phyloP scores from a whole-genome alignment of 2,329 filamentous ascomycete species.

The Zymoseptoria crescenta region DNA sequence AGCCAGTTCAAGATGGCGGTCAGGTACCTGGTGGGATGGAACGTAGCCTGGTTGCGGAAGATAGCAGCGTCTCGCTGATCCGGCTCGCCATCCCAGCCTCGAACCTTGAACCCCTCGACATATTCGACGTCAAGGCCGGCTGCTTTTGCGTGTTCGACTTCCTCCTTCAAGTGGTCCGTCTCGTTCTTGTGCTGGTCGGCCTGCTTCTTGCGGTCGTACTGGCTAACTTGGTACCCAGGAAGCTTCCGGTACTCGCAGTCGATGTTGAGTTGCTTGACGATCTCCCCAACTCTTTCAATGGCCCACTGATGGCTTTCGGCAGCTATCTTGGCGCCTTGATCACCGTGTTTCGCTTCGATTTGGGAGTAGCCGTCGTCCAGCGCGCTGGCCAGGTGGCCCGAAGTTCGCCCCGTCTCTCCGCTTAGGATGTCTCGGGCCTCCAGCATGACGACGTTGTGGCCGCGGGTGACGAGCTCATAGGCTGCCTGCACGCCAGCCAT shows the following conservation, averaged over 20 bases:
- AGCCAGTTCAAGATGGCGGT: slow-evolving; percentile 47
- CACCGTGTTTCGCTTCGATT: slow-evolving; percentile 47
- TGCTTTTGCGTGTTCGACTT: slow-evolving; percentile 38
- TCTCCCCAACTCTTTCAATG: slow-evolving; percentile 44
- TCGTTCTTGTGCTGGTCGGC: slow-evolving; percentile 39
- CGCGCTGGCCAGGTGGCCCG: slow-evolving; percentile 47
- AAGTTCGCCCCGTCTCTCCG: slow-evolving; percentile 48
- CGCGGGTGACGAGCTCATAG: slow-evolving; percentile 47
- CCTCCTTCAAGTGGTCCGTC: slow-evolving; percentile 38
- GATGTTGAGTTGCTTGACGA: slow-evolving; percentile 43
- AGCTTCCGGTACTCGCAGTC: slow-evolving; percentile 50
- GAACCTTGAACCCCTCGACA: slow-evolving; percentile 39
- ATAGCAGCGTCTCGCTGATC: slow-evolving; percentile 47
- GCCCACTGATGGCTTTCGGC: slow-evolving; percentile 51
- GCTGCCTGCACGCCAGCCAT: slow-evolving; percentile 47
- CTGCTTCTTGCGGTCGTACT: slow-evolving; percentile 36
- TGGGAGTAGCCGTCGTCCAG: slow-evolving; percentile 47
- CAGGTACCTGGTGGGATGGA: slow-evolving; percentile 51
- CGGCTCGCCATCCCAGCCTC: slow-evolving; percentile 45
- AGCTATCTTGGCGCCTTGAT: slow-evolving; percentile 41
- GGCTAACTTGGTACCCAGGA: slow-evolving; percentile 44
- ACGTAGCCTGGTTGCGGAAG: slow-evolving; percentile 44
- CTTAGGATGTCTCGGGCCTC: slow-evolving; percentile 49
- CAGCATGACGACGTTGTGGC: slow-evolving; percentile 44
- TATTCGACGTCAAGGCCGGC: slow-evolving; percentile 40